phyloP scores from a whole-genome alignment of 305 asterid genomes.

The Euphrasia arctica region DNA sequence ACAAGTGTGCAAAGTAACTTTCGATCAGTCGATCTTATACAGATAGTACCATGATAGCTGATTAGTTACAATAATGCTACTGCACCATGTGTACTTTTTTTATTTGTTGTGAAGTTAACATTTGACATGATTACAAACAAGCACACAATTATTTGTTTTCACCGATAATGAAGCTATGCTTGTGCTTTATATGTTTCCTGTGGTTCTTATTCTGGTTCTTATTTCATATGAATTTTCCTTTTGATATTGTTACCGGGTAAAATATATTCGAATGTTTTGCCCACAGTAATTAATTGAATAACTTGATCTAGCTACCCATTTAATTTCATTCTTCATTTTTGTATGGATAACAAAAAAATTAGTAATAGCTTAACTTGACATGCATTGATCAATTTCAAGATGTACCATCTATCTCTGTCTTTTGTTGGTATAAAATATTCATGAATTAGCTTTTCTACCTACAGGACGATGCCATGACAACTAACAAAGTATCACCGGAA shows the following conservation, averaged over 20 bases:
- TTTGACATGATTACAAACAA: too few species aligned
- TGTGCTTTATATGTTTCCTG: too few species aligned
- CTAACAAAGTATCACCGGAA: slow-evolving; percentile 8
- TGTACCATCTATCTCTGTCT: neutral
- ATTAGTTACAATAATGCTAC: neutral
- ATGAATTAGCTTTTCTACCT: neutral
- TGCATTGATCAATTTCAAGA: slow-evolving; percentile 5
- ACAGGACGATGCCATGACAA: slow-evolving; percentile 13
- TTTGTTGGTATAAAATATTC: neutral
- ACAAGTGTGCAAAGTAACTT: neutral
- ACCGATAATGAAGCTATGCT: too few species aligned
- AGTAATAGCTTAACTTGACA: slow-evolving; percentile 2
- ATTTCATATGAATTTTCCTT: too few species aligned
- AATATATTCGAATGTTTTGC: too few species aligned
- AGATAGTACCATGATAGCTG: neutral
- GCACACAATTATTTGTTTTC: too few species aligned
- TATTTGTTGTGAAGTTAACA: too few species aligned
- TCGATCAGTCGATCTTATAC: neutral
- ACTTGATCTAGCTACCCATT: neutral
- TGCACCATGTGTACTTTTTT: neutral
- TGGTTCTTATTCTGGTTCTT: too few species aligned
- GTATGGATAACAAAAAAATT: neutral
- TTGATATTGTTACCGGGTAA: too few species aligned
- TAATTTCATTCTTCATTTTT: neutral
- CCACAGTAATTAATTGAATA: neutral